Conservation (phyloP, 2,329 filamentous ascomycete genomes). For the Myriosclerotinia duriaeana region DNA sequence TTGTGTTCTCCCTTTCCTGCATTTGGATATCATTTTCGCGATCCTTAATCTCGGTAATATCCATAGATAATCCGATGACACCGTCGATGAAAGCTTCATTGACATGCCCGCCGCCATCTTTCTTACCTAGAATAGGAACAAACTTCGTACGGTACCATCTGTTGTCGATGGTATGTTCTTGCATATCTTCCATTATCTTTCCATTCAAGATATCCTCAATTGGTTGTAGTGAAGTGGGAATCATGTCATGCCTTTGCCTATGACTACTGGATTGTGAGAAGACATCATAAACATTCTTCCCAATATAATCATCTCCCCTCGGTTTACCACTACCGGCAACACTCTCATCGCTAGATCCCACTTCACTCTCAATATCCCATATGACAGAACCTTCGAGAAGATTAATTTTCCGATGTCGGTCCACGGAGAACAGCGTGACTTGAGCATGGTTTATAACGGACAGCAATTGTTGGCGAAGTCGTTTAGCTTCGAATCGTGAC, state of each 20-base stretch:
- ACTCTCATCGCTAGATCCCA: slow-evolving; percentile 42
- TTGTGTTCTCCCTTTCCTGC: slow-evolving; percentile 67
- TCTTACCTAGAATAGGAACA: slow-evolving; percentile 61
- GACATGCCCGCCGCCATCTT: slow-evolving; percentile 51
- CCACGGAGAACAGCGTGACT: slow-evolving; percentile 73
- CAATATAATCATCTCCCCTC: slow-evolving; percentile 46
- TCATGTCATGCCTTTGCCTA: slow-evolving; percentile 29
- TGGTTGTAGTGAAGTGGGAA: slow-evolving; percentile 51
- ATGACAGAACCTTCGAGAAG: slow-evolving; percentile 69
- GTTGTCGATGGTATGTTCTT: slow-evolving; percentile 54
- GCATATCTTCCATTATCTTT: slow-evolving; percentile 56
- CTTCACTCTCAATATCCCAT: slow-evolving; percentile 45
- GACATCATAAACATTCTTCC: slow-evolving; percentile 63
- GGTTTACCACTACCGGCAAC: slow-evolving; percentile 25
- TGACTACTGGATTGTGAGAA: slow-evolving; percentile 47
- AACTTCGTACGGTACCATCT: slow-evolving; percentile 72
- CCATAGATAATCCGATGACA: slow-evolving; percentile 76
- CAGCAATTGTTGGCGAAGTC: slow-evolving; percentile 66
- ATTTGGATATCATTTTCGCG: slow-evolving; percentile 62
- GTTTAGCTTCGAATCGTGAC: slow-evolving; percentile 63
- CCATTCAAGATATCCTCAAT: slow-evolving; percentile 67
- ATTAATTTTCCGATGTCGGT: slow-evolving; percentile 59
- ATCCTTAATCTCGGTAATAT: slow-evolving; percentile 70
- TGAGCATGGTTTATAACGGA: slow-evolving; percentile 73
- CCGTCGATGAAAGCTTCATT: slow-evolving; percentile 60